Evolutionary conservation across 1,284 basidiomycete species (phyloP), one percentile per base, ranked within the genome.

Genomic region (Phylloboletellus chloephorus): DNA sequence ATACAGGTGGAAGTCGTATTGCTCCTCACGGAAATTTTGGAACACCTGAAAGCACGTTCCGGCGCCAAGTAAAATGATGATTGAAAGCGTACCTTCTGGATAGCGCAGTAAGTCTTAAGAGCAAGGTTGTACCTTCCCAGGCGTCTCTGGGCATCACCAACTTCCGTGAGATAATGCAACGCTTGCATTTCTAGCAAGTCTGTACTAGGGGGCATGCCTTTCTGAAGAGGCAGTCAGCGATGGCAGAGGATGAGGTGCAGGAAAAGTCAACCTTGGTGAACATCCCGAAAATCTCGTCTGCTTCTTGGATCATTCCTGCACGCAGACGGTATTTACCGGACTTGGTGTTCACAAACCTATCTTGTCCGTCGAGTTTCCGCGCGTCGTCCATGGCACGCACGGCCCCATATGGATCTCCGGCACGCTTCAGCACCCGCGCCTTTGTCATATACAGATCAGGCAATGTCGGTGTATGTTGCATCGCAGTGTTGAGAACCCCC

Each of bases 171-270:
- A 68, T 91, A 97, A 58, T 93, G 79, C 21, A 94, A 58, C 29
- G 90, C 93, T 61, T 99, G 96, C 92, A 99, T 93, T 51, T 98
- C 95, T 50, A 93, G 82, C 35, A 98, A 67, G 64, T 99, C 96
- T 12, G 76, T 70, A 2, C 79, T 77, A 5, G 92, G 86, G 24
- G 77, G 74, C 0, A 90, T 86, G 56, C 92, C 91, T 81, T 92
- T 90, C 83, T 90, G 59, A 21, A 46, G 38, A 31, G 33, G 24
- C 35, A 37, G 39, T 46, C 39, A 44, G 33, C 35, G 26, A 32
- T 12, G 28, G n/a, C 9, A 15, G 31, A 12, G 23, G 30, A 41
- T 6, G 31, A 24, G 8, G 31, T 12, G 30, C 23, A 39, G 39
- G 29, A 17, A 21, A 17, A 10, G 26, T 20, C 55, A 64, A 85